Percentiles rank a stretch among this genome's conserved stretches.
Conservation (phyloP, 805 yeast species). For the Wickerhamomyces hampshirensis region DNA sequence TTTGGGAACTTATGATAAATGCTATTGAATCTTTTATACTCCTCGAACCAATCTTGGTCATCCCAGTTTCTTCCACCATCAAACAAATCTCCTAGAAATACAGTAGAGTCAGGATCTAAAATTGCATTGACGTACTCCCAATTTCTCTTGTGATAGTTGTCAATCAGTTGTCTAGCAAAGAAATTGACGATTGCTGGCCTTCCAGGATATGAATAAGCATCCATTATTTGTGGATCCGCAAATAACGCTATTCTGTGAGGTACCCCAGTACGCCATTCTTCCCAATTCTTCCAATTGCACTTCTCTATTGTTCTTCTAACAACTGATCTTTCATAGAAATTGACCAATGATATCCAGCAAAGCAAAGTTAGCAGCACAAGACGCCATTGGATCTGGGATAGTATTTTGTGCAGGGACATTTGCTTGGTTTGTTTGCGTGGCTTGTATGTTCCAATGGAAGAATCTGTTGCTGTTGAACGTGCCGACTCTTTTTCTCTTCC, state of each 20-base stretch:
- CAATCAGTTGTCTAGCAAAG: slow-evolving; percentile 60
- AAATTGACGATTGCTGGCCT: slow-evolving; percentile 46
- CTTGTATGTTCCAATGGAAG: slow-evolving; percentile 9
- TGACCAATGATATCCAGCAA: slow-evolving; percentile 41
- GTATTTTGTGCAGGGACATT: slow-evolving; percentile 1
- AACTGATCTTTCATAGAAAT: slow-evolving; percentile 49
- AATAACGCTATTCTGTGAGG: slow-evolving; percentile 56
- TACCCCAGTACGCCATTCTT: slow-evolving; percentile 39
- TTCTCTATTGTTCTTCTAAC: slow-evolving; percentile 39
- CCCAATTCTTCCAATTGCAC: slow-evolving; percentile 70
- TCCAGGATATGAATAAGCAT: slow-evolving; percentile 79
- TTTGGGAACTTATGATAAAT: slow-evolving; percentile 59
- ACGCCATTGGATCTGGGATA: slow-evolving; percentile 9
- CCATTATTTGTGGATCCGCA: slow-evolving; percentile 96
- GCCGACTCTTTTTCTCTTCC: not conserved
- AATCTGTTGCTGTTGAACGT: not conserved
- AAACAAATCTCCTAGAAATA: slow-evolving; percentile 87
- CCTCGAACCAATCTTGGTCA: slow-evolving; percentile 63
- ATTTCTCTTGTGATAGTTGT: slow-evolving; percentile 76
- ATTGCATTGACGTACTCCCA: slow-evolving; percentile 51
- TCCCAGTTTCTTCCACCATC: slow-evolving; percentile 95
- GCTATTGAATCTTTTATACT: slow-evolving; percentile 59
- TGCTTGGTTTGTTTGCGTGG: slow-evolving; percentile 8
- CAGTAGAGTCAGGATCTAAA: slow-evolving; percentile 68
- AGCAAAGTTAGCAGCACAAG: slow-evolving; percentile 14